Evolutionary conservation across 257 asterid genomes (phyloP).

Genomic region (Capsicum pubescens): DNA sequence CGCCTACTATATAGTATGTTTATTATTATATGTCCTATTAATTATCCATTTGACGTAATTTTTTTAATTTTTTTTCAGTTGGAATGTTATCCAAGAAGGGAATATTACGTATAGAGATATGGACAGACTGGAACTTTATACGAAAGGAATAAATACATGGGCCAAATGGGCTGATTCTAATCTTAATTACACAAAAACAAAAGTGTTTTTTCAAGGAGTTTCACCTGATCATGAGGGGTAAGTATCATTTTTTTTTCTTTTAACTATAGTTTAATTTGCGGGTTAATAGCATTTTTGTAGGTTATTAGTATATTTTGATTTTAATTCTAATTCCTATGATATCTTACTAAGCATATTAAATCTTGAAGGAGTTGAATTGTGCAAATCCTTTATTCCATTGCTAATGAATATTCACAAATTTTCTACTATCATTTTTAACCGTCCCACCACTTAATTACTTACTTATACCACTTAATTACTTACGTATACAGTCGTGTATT

Average conservation of each 20-base stretch:
- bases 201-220: constrained; percentile 63
- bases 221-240: constrained; percentile 67
- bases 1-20: neutral
- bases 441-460: neutral
- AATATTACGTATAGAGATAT: constrained; percentile 45
- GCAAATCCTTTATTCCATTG: neutral
- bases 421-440: neutral
- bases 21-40: neutral
- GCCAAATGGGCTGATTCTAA: constrained; percentile 59
- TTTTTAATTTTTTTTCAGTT: constrained; percentile 34
- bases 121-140: constrained; percentile 53
- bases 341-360: neutral
- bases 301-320: neutral
- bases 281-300: neutral
- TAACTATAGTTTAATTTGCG: neutral
- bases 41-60: neutral
- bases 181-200: constrained; percentile 43
- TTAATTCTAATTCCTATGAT: neutral
- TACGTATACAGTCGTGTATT: too few relatives aligned
- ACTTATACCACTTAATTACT: neutral
- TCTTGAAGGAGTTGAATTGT: fast-evolving
- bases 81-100: constrained; percentile 60
- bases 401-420: neutral
- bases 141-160: constrained; percentile 59
- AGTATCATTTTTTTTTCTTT: neutral